Conservation (phyloP, 495 filamentous ascomycete species). For the Penicillium waksmanii region DNA sequence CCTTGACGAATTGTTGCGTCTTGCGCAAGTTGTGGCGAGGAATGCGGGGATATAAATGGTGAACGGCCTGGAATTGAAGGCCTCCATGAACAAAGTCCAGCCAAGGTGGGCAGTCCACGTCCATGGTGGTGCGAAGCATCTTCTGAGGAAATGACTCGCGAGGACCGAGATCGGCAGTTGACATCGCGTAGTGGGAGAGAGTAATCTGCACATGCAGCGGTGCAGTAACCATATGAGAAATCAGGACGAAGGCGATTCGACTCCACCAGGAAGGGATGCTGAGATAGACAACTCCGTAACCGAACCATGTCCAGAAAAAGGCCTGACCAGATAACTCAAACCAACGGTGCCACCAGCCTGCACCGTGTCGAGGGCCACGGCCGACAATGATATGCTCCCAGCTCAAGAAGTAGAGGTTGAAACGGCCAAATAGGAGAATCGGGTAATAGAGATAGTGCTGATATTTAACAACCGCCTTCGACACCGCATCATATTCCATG, state of each 20-base stretch:
- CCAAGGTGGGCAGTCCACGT: constrained; percentile 87
- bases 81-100: constrained; percentile 90
- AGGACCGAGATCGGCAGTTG: constrained; percentile 78
- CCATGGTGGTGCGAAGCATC: constrained; percentile 94
- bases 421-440: constrained; percentile 75
- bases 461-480: constrained; percentile 65
- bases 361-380: constrained; percentile 71
- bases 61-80: constrained; percentile 88
- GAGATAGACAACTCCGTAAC: constrained; percentile 75
- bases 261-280: constrained; percentile 65
- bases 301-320: constrained; percentile 90
- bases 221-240: constrained; percentile 80
- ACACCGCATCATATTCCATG: constrained; percentile 76
- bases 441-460: constrained; percentile 82
- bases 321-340: constrained; percentile 74
- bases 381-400: constrained; percentile 75
- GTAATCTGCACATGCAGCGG: constrained; percentile 90
- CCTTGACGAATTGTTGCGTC: constrained; percentile 76
- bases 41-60: constrained; percentile 84
- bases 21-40: constrained; percentile 84
- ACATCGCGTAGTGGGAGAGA: constrained; percentile 92
- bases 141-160: constrained; percentile 86
- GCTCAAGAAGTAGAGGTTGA: constrained; percentile 80
- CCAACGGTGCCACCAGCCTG: constrained; percentile 82
- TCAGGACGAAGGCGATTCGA: constrained; percentile 71